These are phyloP conservation scores for Thalia dealbata DNA, from an alignment of 176 grass and related monocot species.

Conservation along the genomic window DNA sequence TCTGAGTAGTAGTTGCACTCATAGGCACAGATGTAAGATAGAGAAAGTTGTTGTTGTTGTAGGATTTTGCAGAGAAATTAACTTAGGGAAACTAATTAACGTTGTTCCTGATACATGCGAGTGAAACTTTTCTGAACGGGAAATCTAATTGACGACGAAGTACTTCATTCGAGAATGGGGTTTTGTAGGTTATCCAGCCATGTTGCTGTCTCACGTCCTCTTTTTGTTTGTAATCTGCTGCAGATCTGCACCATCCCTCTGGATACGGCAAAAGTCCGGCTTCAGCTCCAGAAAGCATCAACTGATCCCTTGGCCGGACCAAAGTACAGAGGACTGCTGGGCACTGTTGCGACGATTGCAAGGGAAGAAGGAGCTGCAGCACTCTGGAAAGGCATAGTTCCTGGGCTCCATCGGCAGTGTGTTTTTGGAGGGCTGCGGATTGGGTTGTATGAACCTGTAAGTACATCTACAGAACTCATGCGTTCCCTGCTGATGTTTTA, in stretches of 20 bases:
- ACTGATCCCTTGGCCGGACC: not conserved
- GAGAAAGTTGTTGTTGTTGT: too few relatives aligned
- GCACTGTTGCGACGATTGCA: constrained; percentile 43
- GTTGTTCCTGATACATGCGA: not conserved
- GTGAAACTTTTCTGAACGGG: not conserved
- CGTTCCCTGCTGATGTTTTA: not conserved
- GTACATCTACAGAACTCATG: not conserved
- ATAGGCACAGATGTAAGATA: too few relatives aligned
- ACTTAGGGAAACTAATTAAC: not conserved
- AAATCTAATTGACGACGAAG: not conserved
- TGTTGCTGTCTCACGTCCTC: not conserved
- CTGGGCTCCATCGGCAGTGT: constrained; percentile 72
- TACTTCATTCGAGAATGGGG: not conserved
- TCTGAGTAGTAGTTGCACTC: too few relatives aligned
- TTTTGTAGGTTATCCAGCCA: not conserved
- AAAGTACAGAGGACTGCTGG: constrained; percentile 59
- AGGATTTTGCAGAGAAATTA: too few relatives aligned
- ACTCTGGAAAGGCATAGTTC: constrained; percentile 86
- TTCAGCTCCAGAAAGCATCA: constrained; percentile 72
- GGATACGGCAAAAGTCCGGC: constrained; percentile 91
- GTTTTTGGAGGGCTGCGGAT: constrained; percentile 80
- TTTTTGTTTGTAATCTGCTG: not conserved
- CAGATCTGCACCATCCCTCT: constrained; percentile 84
- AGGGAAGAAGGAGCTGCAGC: constrained; percentile 62
- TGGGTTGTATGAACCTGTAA: constrained; percentile 77